phyloP scores from a whole-genome alignment of 306 rosid species.

The Quercus variabilis region DNA sequence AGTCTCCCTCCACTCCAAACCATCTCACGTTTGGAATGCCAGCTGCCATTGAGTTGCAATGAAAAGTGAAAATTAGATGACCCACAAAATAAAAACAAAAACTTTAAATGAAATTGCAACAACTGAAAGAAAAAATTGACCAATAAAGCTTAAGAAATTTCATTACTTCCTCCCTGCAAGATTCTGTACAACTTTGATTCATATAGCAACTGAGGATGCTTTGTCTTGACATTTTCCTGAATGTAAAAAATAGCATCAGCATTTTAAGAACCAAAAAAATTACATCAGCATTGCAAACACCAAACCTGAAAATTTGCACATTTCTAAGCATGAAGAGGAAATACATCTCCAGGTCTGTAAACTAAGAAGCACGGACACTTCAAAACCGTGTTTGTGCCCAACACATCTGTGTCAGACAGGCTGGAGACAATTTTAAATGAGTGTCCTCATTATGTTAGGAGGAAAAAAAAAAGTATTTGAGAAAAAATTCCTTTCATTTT shows the following conservation, averaged over 20 bases:
- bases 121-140: neutral
- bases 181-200: constrained; percentile 96
- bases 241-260: constrained; percentile 18
- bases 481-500: too few relatives aligned
- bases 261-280: neutral
- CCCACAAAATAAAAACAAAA: neutral
- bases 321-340: neutral
- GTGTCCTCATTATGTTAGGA: too few relatives aligned
- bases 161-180: constrained; percentile 95
- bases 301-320: neutral
- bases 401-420: too few relatives aligned
- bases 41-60: constrained; percentile 51
- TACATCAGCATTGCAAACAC: neutral
- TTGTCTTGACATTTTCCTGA: constrained; percentile 94
- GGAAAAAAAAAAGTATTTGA: too few relatives aligned
- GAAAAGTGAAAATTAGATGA: neutral
- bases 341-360: neutral
- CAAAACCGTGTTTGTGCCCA: too few relatives aligned
- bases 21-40: constrained; percentile 91
- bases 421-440: too few relatives aligned
- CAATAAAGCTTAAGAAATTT: neutral
- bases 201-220: constrained; percentile 94
- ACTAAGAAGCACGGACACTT: too few relatives aligned
- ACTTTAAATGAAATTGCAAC: neutral
- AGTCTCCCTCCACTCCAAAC: constrained; percentile 98